phyloP scores from a whole-genome alignment of 2,329 filamentous ascomycete species.

The Pleurostoma richardsiae region DNA sequence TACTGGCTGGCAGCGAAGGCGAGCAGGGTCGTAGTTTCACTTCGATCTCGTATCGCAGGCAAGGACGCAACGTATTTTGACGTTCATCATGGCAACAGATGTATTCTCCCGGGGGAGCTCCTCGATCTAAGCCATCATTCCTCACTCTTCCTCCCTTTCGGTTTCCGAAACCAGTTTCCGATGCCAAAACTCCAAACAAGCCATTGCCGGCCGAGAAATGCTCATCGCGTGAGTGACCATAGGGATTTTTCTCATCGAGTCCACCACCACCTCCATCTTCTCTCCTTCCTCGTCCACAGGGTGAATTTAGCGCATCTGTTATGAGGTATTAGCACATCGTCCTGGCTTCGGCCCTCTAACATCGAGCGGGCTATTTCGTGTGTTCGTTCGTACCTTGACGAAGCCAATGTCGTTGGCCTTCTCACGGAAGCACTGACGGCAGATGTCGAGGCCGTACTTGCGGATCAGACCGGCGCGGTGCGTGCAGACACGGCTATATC shows the following conservation, averaged over 20 bases:
- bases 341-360: no score
- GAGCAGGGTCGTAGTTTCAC: no score
- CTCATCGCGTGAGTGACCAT: slow-evolving; percentile 5
- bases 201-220: slow-evolving; percentile 7
- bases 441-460: slow-evolving; percentile 96
- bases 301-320: slow-evolving; percentile 9
- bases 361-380: no score
- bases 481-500: slow-evolving; percentile 63
- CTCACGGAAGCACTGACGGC: slow-evolving; percentile 76
- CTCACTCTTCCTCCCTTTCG: slow-evolving; percentile 1
- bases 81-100: slow-evolving; percentile 3
- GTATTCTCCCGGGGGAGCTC: slow-evolving; percentile 2
- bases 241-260: slow-evolving; percentile 6
- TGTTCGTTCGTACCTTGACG: slow-evolving; percentile 52
- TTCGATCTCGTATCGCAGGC: no score
- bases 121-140: slow-evolving; percentile 8
- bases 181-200: slow-evolving; percentile 12
- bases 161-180: slow-evolving; percentile 1
- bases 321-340: neutral
- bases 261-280: slow-evolving; percentile 6
- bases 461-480: slow-evolving; percentile 99
- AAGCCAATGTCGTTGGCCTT: slow-evolving; percentile 69
- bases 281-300: slow-evolving; percentile 2
- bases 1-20: no score
- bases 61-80: neutral